Conservation (phyloP, 1,284 basidiomycete species). For the Spongiforma sp. region DNA sequence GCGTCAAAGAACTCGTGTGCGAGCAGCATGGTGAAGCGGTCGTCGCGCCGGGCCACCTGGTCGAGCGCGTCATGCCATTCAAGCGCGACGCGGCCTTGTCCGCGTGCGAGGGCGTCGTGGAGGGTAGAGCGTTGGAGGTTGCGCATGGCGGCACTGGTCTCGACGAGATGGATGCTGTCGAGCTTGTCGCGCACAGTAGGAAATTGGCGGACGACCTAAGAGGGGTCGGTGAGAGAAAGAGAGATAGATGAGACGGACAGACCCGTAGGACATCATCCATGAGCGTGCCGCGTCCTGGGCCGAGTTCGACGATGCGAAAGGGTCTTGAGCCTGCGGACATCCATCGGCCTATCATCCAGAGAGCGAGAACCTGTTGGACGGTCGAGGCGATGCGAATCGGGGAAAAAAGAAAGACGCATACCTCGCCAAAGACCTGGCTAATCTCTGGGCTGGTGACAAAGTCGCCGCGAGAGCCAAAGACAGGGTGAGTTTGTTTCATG, state of each 20-base stretch:
- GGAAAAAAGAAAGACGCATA: slow-evolving; percentile 42
- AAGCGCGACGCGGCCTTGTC: slow-evolving; percentile 41
- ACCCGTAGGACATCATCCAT: slow-evolving; percentile 93
- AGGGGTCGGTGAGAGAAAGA: slow-evolving; percentile 37
- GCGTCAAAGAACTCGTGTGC: slow-evolving; percentile 99
- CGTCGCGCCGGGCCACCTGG: slow-evolving; percentile 58
- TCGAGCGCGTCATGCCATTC: slow-evolving; percentile 82
- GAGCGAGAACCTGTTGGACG: slow-evolving; percentile 70
- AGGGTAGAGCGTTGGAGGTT: slow-evolving; percentile 69
- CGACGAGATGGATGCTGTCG: slow-evolving; percentile 76
- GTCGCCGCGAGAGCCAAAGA: slow-evolving; percentile 90
- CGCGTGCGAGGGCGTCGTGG: slow-evolving; percentile 27
- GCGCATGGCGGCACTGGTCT: slow-evolving; percentile 76
- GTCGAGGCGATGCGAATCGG: slow-evolving; percentile 11
- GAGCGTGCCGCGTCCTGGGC: slow-evolving; percentile 93
- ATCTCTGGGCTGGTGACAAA: slow-evolving; percentile 99
- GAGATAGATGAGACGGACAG: slow-evolving; percentile 32
- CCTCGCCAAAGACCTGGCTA: slow-evolving; percentile 96
- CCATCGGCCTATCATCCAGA: slow-evolving; percentile 90
- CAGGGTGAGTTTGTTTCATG: slow-evolving; percentile 70
- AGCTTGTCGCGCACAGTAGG: slow-evolving; percentile 46
- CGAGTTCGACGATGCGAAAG: slow-evolving; percentile 88
- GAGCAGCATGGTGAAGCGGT: slow-evolving; percentile 83
- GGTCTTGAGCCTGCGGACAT: slow-evolving; percentile 57
- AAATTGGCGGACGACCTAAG: slow-evolving; percentile 52